Evolutionary conservation across 768 basidiomycete genomes (phyloP), one percentile per base, ranked within the genome.

Genomic region (Suillus subaureus): DNA sequence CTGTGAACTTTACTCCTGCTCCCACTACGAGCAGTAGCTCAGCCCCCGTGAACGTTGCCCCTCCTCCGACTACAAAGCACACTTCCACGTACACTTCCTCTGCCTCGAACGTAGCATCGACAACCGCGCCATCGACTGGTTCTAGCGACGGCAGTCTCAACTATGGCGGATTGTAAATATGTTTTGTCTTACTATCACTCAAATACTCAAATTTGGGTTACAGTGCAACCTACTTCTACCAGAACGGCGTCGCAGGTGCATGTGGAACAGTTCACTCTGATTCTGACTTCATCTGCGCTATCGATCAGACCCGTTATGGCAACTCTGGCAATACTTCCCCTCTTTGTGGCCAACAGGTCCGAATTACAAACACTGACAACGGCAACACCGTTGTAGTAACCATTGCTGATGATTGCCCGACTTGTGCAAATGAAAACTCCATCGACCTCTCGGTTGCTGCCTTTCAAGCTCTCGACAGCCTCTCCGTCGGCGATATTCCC

Each of bases 371-470:
- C 80, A 33, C 69, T 78, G 31, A 87, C 77, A 78, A 61, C 15
- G 81, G 83, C 58, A 28, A 81, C 76, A 73, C 76, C n/a, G 83
- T 91, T 65, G 81, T 76, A 4, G 93, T 88, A 54, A 84, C 81
- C 31, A 81, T 97, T 68, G 92, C 85, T 15, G 94, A 95, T 70
- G 88, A 83, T 43, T 97, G 94, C 82, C 93, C 94, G 31, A 89
- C 89, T 23, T 97, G 94, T 79, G 61, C 72, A 0, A 87, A 85
- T 70, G 40, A 42, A 35, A 83, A 90, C 75, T 91, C 89, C 18
- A 87, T 97, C 72, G 91, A 93, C 71, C 80, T 93, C 51, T 92
- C 91, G n/a, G 63, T 69, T 60, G 87, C 72, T 62, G 90, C 92
- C 54, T 96, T 96, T 85, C 37, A 77, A 31, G 70, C 74, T 18